Conservation (phyloP, 78 protist genomes). For the Andalucia godoyi region DNA sequence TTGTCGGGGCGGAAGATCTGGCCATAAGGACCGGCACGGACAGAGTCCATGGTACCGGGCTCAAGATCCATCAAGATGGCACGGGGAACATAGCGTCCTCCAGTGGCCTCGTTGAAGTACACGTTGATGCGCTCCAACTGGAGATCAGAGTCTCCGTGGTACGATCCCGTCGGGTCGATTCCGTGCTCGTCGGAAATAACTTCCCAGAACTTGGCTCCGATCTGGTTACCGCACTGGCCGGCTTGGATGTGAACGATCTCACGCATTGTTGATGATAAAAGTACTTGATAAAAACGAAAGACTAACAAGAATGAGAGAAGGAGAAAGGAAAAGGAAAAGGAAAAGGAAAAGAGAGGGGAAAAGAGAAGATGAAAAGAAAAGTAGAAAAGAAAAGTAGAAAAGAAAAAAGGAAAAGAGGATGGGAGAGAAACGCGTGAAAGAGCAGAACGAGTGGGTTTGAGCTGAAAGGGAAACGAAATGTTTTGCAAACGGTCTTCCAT, state of each 20-base stretch:
- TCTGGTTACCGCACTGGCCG: slow-evolving; percentile 97
- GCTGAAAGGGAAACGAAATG: too few relatives aligned
- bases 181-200: slow-evolving; percentile 94
- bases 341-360: too few relatives aligned
- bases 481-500: too few relatives aligned
- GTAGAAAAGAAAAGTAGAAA: too few relatives aligned
- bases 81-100: slow-evolving; percentile 92
- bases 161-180: slow-evolving; percentile 83
- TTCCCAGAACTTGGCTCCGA: slow-evolving; percentile 85
- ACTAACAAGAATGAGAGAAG: too few relatives aligned
- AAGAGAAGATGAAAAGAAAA: too few relatives aligned
- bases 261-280: slow-evolving; percentile 83
- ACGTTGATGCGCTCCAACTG: slow-evolving; percentile 93
- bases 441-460: too few relatives aligned
- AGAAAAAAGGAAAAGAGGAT: too few relatives aligned
- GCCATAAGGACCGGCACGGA: slow-evolving; percentile 83
- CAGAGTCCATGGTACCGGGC: slow-evolving; percentile 93
- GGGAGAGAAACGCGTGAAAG: too few relatives aligned
- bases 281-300: too few relatives aligned
- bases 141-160: slow-evolving; percentile 74
- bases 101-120: slow-evolving; percentile 91
- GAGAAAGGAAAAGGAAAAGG: too few relatives aligned
- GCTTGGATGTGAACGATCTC: slow-evolving; percentile 91
- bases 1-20: slow-evolving; percentile 90
- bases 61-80: slow-evolving; percentile 95